Base-by-base conservation (phyloP, 116 monocot genomes). In the Dioscorea cayenensis region DNA sequence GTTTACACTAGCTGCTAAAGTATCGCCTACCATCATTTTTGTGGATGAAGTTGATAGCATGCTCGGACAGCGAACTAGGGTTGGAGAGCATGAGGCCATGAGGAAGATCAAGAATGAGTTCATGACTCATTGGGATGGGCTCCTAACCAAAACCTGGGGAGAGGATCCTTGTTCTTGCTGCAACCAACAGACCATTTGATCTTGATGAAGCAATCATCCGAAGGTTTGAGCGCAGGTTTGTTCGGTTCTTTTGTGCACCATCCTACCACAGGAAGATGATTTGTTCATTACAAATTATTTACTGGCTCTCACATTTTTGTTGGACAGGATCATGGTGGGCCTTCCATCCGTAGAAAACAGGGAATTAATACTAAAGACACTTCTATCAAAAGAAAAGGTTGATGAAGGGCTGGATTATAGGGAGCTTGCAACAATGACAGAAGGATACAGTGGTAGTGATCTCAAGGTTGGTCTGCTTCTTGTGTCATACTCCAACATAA, bases 161-260 rank as follows among this genome's bases (percentile, higher is more conserved):
- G 65, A 84, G 89, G 70, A 99, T 99, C 28, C 91, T 99, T 65
- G 91, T 99, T 76, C 99, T 99, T 76, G 99, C 87, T 49, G 99
- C 99, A 32, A 99, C 99, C 43, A 99, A 99, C 60, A 85, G 99
- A 36, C 99, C 99, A n/a, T 99, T 99, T 81, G 99, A 99, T 63
- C 91, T 99, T 51, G 99, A 99, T 81, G 99, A 99, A 75, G 99
- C 99, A 38, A 90, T 99, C 36, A 91, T 99, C 66, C 81, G 99
- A 73, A 83, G 99, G 60, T 99, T 99, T 79, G 91, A 91, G 60
- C 94, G 94, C 83, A 89, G 99, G 99, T 99, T 60, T 60, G 79
- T 75, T n/a, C 17, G 4, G 13, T 69, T 69, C 28, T 0, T 61
- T 69, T 58, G n/a, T n/a, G 48, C 14, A 23, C 28, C 51, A 60